phyloP scores from a whole-genome alignment of 1,139 yeast genomes.

The Hansenula lynferdii region DNA sequence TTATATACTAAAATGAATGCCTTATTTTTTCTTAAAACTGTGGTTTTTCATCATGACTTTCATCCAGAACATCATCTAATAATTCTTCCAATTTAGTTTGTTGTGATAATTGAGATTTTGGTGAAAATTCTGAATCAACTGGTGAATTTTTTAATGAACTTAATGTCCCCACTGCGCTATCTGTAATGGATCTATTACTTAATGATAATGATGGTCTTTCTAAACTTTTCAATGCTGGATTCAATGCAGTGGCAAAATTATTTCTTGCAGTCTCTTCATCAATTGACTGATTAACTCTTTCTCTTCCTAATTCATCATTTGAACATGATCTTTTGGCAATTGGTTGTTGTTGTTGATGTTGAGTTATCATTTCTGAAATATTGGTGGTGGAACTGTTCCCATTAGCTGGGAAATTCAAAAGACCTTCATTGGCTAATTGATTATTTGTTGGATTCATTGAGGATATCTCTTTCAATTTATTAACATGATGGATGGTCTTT shows the following conservation, averaged over 20 bases:
- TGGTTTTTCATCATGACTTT: too few species aligned
- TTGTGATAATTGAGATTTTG: not conserved
- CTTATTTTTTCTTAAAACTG: too few species aligned
- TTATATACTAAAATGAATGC: too few species aligned
- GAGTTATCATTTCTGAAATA: not conserved
- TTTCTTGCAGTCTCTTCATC: not conserved
- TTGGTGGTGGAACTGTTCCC: constrained; percentile 10
- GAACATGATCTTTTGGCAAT: constrained; percentile 10
- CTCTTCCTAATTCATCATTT: constrained; percentile 9
- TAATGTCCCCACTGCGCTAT: constrained; percentile 12
- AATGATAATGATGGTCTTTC: constrained; percentile 8
- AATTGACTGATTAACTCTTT: not conserved
- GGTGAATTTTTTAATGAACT: constrained; percentile 8
- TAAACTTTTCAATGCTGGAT: not conserved
- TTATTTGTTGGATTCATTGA: constrained; percentile 19
- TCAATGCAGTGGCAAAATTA: constrained; percentile 2
- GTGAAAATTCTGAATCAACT: not conserved
- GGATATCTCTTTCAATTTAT: constrained; percentile 19
- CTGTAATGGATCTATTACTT: constrained; percentile 12
- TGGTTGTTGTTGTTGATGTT: not conserved
- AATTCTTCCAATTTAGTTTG: not conserved
- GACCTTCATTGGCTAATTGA: constrained; percentile 17
- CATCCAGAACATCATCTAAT: too few species aligned
- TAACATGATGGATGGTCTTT: constrained; percentile 71
- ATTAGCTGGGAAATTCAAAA: constrained; percentile 4